Evolutionary conservation across 441 rosid species (phyloP).

Genomic region (Hypseocharis bilobata): DNA sequence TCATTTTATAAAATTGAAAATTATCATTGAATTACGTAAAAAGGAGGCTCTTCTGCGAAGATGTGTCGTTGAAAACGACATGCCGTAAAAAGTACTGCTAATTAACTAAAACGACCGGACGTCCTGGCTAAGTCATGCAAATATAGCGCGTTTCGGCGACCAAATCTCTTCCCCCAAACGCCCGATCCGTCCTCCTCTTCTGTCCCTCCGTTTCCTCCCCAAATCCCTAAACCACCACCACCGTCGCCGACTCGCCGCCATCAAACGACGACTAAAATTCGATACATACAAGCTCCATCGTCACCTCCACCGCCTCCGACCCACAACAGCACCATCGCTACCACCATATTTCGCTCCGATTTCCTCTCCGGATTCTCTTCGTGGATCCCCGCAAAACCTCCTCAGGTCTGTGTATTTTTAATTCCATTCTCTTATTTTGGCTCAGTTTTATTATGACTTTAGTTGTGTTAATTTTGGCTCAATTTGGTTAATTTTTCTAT

Average conservation of each 20-base stretch:
- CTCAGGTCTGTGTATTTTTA: slow-evolving; percentile 35
- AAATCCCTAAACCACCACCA: slow-evolving; percentile 31
- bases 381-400: slow-evolving; percentile 42
- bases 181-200: neutral
- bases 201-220: slow-evolving; percentile 22
- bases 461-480: neutral
- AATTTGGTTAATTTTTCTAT: neutral
- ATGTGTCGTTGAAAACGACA: no score
- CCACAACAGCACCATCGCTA: slow-evolving; percentile 24
- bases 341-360: slow-evolving; percentile 31
- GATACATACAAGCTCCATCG: slow-evolving; percentile 50
- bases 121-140: no score
- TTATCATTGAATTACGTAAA: no score
- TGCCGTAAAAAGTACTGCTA: no score
- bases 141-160: no score
- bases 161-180: slow-evolving; percentile 2
- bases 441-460: neutral
- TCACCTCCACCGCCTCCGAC: slow-evolving; percentile 43
- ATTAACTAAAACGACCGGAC: no score
- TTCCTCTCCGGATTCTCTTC: slow-evolving; percentile 51
- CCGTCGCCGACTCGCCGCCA: neutral
- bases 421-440: neutral
- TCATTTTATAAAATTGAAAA: no score
- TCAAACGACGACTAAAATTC: neutral
- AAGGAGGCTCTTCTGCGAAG: no score